Percentiles rank a stretch among this genome's conserved stretches.
Evolutionary conservation across 495 filamentous ascomycete species (phyloP).

Genomic region (Melanomma pulvis-pyrius): DNA sequence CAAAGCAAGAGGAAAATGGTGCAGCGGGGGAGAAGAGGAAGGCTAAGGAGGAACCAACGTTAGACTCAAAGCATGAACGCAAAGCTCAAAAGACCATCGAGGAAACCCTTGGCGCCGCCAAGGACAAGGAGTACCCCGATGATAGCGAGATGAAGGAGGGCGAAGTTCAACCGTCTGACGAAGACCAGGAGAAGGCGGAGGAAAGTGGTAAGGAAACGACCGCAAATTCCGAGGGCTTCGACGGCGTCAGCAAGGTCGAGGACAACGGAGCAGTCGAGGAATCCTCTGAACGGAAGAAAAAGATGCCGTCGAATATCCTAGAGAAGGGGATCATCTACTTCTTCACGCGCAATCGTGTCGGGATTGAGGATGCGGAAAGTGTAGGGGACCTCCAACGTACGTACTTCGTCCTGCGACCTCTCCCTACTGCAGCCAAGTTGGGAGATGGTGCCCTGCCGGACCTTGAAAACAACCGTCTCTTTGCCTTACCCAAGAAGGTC

Average conservation of each 20-base stretch:
- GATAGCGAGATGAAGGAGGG: constrained; percentile 35
- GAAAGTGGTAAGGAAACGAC: background rate
- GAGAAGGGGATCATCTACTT: constrained; percentile 97
- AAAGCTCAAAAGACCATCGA: constrained; percentile 43
- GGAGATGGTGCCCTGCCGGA: constrained; percentile 64
- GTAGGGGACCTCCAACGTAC: constrained; percentile 75
- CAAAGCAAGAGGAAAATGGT: constrained; percentile 6
- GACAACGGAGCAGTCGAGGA: constrained; percentile 38
- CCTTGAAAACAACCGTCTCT: constrained; percentile 66
- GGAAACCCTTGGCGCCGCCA: constrained; percentile 39
- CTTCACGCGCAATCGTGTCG: constrained; percentile 80
- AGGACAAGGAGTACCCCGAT: constrained; percentile 19
- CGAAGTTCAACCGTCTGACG: background rate
- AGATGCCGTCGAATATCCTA: constrained; percentile 70
- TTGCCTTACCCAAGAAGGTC: constrained; percentile 85
- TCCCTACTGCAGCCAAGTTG: constrained; percentile 70
- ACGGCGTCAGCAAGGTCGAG: constrained; percentile 5
- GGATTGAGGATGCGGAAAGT: constrained; percentile 68
- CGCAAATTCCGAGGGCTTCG: background rate
- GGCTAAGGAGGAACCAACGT: constrained; percentile 33
- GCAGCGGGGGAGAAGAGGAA: constrained; percentile 46
- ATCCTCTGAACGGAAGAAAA: constrained; percentile 54
- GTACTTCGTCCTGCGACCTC: constrained; percentile 80
- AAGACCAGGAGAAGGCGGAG: background rate
- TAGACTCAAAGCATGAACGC: constrained; percentile 40